Conservation (phyloP, 2,329 filamentous ascomycete species). For the Clonostachys chloroleuca region DNA sequence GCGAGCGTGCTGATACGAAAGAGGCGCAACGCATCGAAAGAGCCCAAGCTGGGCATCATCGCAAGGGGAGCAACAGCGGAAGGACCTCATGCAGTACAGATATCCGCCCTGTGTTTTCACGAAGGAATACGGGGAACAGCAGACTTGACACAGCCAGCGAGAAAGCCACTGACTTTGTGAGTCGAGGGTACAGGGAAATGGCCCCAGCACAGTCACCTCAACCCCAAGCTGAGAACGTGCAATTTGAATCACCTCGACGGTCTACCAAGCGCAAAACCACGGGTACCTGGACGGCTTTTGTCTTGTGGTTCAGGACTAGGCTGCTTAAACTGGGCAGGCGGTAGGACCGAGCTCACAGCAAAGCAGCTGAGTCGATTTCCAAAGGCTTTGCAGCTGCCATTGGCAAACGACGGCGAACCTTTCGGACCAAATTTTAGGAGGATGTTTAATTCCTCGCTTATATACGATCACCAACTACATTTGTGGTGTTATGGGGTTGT, state of each 20-base stretch:
- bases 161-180: slow-evolving; percentile 40
- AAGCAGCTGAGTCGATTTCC: neutral
- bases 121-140: slow-evolving; percentile 15
- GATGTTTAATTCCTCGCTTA: too few relatives aligned
- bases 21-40: slow-evolving; percentile 40
- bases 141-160: slow-evolving; percentile 6
- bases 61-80: slow-evolving; percentile 1
- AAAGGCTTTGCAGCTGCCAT: too few relatives aligned
- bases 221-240: slow-evolving; percentile 2
- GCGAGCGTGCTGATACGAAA: slow-evolving; percentile 53
- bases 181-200: slow-evolving; percentile 40
- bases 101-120: slow-evolving; percentile 18
- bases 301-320: slow-evolving; percentile 59
- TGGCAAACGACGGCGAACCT: too few relatives aligned
- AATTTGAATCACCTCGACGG: slow-evolving; percentile 11
- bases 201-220: slow-evolving; percentile 7
- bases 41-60: neutral
- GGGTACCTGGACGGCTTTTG: slow-evolving; percentile 57
- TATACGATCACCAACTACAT: too few relatives aligned
- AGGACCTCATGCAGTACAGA: slow-evolving; percentile 21
- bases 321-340: slow-evolving; percentile 33
- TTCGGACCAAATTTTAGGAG: too few relatives aligned
- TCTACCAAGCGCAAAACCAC: slow-evolving; percentile 57
- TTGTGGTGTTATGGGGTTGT: too few relatives aligned
- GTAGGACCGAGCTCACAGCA: slow-evolving; percentile 15